These are phyloP conservation scores for Psophocarpus tetragonolobus DNA, from an alignment of 306 rosid genomes.

Conservation along the genomic window DNA sequence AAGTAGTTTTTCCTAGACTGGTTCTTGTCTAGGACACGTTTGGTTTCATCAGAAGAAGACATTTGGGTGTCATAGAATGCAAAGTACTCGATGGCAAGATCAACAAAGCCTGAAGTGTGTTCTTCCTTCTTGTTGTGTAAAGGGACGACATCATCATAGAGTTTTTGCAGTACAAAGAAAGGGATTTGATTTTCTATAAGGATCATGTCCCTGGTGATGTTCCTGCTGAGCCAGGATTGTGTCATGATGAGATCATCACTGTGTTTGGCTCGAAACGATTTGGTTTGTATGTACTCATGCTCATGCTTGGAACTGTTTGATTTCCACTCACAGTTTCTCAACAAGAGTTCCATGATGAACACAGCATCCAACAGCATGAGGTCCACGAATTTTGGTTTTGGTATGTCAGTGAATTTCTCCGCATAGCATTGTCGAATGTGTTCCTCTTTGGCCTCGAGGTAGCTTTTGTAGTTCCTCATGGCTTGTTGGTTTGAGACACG, in stretches of 20 bases:
- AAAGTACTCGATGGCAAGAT: conserved; percentile 35
- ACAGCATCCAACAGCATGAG: conserved; percentile 40
- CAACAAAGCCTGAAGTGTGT: neutral
- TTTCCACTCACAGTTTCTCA: conserved; percentile 28
- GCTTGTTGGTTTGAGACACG: conserved; percentile 5
- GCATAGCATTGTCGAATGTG: conserved; percentile 28
- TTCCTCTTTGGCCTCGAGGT: conserved; percentile 22
- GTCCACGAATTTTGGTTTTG: neutral
- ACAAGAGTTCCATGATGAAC: conserved; percentile 49
- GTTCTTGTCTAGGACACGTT: conserved; percentile 9
- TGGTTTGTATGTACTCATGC: neutral
- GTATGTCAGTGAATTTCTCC: conserved; percentile 21
- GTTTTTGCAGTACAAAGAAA: conserved; percentile 25
- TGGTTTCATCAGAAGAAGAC: conserved; percentile 28
- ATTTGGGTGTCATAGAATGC: conserved; percentile 11
- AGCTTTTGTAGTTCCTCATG: neutral
- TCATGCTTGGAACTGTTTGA: neutral
- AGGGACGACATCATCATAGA: conserved; percentile 31
- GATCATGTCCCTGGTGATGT: conserved; percentile 44
- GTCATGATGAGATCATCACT: conserved; percentile 36
- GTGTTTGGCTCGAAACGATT: conserved; percentile 21
- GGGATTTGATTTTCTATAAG: conserved; percentile 66
- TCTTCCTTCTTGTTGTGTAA: neutral
- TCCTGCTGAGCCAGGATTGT: conserved; percentile 48
- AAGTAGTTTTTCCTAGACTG: neutral